phyloP scores from a whole-genome alignment of 305 asterid species.

The Fraxinus sp. region DNA sequence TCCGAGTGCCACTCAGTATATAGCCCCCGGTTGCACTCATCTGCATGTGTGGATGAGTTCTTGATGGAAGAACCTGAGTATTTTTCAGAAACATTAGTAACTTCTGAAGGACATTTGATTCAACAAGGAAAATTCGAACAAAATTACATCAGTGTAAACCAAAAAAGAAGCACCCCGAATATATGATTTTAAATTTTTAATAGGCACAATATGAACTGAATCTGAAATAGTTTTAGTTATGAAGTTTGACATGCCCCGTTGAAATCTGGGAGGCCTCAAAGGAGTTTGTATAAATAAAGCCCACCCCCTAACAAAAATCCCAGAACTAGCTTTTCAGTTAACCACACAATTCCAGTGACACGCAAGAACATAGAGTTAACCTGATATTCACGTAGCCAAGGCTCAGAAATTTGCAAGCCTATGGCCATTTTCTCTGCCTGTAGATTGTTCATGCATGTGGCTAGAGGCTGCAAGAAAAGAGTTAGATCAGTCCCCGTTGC shows the following conservation, averaged over 20 bases:
- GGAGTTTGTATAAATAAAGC: background rate
- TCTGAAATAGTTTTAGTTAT: background rate
- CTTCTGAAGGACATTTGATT: background rate
- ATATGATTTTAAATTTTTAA: background rate
- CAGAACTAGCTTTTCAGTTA: background rate
- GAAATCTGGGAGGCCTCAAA: background rate
- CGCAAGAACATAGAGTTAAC: constrained; percentile 26
- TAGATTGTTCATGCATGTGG: constrained; percentile 80
- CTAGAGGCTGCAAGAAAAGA: constrained; percentile 70
- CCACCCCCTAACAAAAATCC: background rate
- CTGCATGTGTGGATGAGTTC: constrained; percentile 97
- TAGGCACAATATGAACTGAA: background rate
- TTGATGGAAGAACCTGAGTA: constrained; percentile 78
- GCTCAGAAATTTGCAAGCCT: constrained; percentile 72
- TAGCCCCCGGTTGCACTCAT: constrained; percentile 92
- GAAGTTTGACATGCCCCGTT: background rate
- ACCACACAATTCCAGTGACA: background rate
- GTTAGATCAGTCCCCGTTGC: background rate
- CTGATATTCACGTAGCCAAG: constrained; percentile 96
- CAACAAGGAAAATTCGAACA: background rate
- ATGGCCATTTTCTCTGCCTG: constrained; percentile 83
- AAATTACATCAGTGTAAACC: background rate
- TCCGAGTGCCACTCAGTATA: constrained; percentile 69
- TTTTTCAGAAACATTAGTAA: background rate
- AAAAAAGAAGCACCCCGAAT: background rate